These are phyloP conservation scores for Scheffersomyces lignosus DNA, from an alignment of 805 yeast species.

Conservation along the genomic window DNA sequence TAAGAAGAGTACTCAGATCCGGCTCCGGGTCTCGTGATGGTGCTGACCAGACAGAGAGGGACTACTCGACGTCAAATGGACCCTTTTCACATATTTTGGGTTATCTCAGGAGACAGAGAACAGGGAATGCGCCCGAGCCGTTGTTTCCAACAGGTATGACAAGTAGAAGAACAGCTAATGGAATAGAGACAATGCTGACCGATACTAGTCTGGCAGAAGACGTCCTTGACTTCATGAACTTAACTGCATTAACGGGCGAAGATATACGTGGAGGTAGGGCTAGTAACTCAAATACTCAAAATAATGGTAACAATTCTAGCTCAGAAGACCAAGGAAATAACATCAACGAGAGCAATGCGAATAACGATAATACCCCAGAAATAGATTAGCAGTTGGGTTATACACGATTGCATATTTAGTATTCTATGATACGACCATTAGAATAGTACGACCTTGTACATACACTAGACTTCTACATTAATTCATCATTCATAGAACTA, in stretches of 20 bases:
- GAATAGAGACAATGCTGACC: constrained; percentile 38
- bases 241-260: constrained; percentile 24
- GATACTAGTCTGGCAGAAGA: constrained; percentile 8
- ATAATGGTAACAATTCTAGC: too few species aligned
- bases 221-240: constrained; percentile 27
- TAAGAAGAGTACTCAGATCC: constrained; percentile 11
- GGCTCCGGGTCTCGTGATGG: constrained; percentile 5
- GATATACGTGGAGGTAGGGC: too few species aligned
- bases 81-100: constrained; percentile 21
- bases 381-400: too few species aligned
- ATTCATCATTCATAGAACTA: too few species aligned
- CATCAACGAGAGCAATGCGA: too few species aligned
- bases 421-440: too few species aligned
- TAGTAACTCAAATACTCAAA: too few species aligned
- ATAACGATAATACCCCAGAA: too few species aligned
- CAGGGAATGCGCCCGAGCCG: constrained; percentile 7
- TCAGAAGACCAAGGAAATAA: too few species aligned
- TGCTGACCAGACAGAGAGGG: constrained; percentile 1
- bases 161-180: constrained; percentile 46
- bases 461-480: too few species aligned
- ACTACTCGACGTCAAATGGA: constrained; percentile 1
- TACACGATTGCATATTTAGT: too few species aligned
- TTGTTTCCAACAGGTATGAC: constrained; percentile 50
- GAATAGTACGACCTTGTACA: too few species aligned
- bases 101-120: constrained; percentile 17